phyloP scores from a whole-genome alignment of 2,329 filamentous ascomycete species.

The Calonectria honghensis region DNA sequence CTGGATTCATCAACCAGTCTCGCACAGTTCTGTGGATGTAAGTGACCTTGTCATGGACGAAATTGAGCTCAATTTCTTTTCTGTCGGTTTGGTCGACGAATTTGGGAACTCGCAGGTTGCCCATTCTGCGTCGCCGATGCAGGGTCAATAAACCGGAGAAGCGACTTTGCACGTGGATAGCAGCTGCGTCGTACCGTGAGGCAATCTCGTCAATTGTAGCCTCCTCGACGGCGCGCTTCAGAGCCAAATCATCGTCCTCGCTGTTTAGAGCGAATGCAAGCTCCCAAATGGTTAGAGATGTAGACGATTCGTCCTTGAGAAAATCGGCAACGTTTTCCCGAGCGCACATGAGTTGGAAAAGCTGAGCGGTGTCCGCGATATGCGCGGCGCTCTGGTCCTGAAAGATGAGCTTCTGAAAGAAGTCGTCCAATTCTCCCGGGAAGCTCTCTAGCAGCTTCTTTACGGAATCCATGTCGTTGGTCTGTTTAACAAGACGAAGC shows the following conservation, averaged over 20 bases:
- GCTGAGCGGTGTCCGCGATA: conserved; percentile 48
- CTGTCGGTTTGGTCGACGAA: conserved; percentile 31
- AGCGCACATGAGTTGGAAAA: conserved; percentile 58
- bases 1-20: conserved; percentile 57
- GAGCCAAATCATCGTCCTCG: conserved; percentile 46
- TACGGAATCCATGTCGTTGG: conserved; percentile 30
- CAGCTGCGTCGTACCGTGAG: conserved; percentile 44
- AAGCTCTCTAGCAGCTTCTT: conserved; percentile 42
- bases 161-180: conserved; percentile 40
- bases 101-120: conserved; percentile 43
- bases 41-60: conserved; percentile 52
- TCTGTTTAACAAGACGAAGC: conserved; percentile 42
- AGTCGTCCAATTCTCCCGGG: conserved; percentile 53
- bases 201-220: conserved; percentile 45
- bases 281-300: conserved; percentile 59
- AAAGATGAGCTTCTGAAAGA: conserved; percentile 59
- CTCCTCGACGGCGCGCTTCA: conserved; percentile 48
- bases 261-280: conserved; percentile 55
- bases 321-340: conserved; percentile 59
- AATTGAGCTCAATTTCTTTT: conserved; percentile 15
- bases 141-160: conserved; percentile 56
- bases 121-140: conserved; percentile 43
- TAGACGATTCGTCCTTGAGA: conserved; percentile 57
- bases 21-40: conserved; percentile 61
- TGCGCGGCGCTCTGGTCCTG: conserved; percentile 47